A percentile compares a stretch with the other conserved stretches of the same genome.
Evolutionary conservation across 495 filamentous ascomycete genomes (phyloP).

Genomic region (Filosporella fistucella): DNA sequence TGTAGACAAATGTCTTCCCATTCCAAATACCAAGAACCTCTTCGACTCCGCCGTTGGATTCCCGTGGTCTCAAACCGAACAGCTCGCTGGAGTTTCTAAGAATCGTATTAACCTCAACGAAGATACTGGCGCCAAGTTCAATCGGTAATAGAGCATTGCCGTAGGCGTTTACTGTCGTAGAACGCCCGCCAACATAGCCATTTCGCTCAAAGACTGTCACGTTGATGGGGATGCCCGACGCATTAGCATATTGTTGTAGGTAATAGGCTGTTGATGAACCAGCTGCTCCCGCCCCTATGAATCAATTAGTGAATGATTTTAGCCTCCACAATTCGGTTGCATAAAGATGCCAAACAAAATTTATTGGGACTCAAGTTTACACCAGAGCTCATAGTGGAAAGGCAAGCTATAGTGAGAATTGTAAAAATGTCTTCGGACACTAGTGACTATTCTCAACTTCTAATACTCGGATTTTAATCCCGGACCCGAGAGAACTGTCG

Average conservation of each 20-base stretch:
- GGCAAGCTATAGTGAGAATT: no score
- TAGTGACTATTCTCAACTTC: neutral
- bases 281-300: slow-evolving; percentile 79
- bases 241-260: slow-evolving; percentile 61
- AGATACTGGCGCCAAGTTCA: slow-evolving; percentile 90
- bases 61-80: slow-evolving; percentile 55
- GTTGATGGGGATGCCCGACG: slow-evolving; percentile 49
- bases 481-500: no score
- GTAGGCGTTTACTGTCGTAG: slow-evolving; percentile 81
- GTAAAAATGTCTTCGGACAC: no score
- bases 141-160: slow-evolving; percentile 64
- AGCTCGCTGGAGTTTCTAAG: slow-evolving; percentile 68
- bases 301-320: neutral
- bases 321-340: no score
- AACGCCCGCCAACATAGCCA: slow-evolving; percentile 77
- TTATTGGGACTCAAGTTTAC: no score
- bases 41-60: slow-evolving; percentile 26
- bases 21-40: slow-evolving; percentile 77
- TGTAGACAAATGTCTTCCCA: slow-evolving; percentile 70
- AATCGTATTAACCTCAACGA: slow-evolving; percentile 82
- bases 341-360: no score
- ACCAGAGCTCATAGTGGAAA: neutral
- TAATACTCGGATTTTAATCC: neutral
- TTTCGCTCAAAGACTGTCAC: slow-evolving; percentile 88
- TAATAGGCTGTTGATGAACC: slow-evolving; percentile 86